Evolutionary conservation across 495 filamentous ascomycete species (phyloP).

Genomic region (Aspergillus carlsbadensis): DNA sequence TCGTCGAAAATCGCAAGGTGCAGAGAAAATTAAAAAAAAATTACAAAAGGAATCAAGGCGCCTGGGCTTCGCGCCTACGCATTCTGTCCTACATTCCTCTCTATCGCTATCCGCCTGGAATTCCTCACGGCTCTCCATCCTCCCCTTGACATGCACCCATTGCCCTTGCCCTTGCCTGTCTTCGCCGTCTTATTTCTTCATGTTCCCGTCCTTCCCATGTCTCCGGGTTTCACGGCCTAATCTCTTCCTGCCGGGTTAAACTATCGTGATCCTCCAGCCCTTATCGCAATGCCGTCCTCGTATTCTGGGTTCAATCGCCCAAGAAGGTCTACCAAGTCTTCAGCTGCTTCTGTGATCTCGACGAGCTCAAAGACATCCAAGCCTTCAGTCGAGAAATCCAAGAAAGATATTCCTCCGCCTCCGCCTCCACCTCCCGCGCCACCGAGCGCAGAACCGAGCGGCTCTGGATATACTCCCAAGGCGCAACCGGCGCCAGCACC

Average conservation of each 20-base stretch:
- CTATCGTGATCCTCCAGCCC: conserved; percentile 3
- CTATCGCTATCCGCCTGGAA: conserved; percentile 2
- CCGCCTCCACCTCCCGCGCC: conserved; percentile 11
- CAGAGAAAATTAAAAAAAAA: conserved; percentile 1
- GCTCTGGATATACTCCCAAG: conserved; percentile 11
- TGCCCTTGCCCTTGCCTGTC: background rate
- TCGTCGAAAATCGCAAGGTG: background rate
- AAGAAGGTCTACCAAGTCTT: conserved; percentile 29
- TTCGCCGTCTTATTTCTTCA: conserved; percentile 12
- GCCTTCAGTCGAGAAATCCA: conserved; percentile 23
- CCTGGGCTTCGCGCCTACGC: conserved; percentile 3
- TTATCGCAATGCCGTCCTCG: conserved; percentile 31
- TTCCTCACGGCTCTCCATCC: conserved; percentile 9
- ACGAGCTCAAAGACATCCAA: conserved; percentile 21
- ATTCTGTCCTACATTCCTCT: conserved; percentile 25
- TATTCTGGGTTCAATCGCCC: conserved; percentile 26
- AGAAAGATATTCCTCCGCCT: conserved; percentile 16
- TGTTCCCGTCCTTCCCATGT: conserved; percentile 16
- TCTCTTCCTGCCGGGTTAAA: background rate
- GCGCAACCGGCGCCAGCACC: conserved; percentile 14
- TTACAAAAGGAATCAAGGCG: background rate
- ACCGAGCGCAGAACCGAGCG: conserved; percentile 20
- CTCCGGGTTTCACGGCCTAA: conserved; percentile 21
- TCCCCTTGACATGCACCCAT: conserved; percentile 22
- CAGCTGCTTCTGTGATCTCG: conserved; percentile 32